These are phyloP conservation scores for Aspergillus fumigatus DNA, from an alignment of 2,329 filamentous ascomycete genomes.

Conservation along the genomic window DNA sequence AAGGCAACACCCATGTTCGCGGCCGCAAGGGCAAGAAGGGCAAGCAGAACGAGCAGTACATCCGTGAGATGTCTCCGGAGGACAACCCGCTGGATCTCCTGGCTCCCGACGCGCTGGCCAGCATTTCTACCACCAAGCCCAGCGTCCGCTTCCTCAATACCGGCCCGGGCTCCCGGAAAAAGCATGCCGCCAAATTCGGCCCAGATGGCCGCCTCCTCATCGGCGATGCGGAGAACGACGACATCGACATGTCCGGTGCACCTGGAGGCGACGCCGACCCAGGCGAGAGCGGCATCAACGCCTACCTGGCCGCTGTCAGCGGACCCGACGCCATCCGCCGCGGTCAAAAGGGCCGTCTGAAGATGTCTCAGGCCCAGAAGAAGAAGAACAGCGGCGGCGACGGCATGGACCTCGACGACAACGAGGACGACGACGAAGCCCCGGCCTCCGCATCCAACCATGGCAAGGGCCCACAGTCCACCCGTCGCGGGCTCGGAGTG, in stretches of 20 bases:
- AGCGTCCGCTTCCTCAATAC: constrained; percentile 41
- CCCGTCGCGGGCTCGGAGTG: constrained; percentile 23
- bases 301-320: constrained; percentile 58
- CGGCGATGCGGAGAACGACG: constrained; percentile 31
- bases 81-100: constrained; percentile 93
- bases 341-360: constrained; percentile 57
- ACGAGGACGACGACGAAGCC: constrained; percentile 15
- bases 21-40: constrained; percentile 42
- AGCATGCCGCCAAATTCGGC: constrained; percentile 40
- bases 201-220: constrained; percentile 43
- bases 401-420: constrained; percentile 41
- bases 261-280: constrained; percentile 26
- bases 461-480: constrained; percentile 6
- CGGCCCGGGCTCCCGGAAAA: constrained; percentile 34
- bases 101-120: constrained; percentile 81
- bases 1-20: constrained; percentile 28
- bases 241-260: constrained; percentile 45
- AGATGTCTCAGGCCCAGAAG: constrained; percentile 49
- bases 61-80: constrained; percentile 74
- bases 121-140: constrained; percentile 88
- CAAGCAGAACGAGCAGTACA: constrained; percentile 64
- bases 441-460: constrained; percentile 1
- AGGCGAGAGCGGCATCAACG: constrained; percentile 47
- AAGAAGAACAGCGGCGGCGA: constrained; percentile 34
- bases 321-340: constrained; percentile 55